phyloP scores from a whole-genome alignment of 257 asterid genomes.

The Forsythia suspensa region DNA sequence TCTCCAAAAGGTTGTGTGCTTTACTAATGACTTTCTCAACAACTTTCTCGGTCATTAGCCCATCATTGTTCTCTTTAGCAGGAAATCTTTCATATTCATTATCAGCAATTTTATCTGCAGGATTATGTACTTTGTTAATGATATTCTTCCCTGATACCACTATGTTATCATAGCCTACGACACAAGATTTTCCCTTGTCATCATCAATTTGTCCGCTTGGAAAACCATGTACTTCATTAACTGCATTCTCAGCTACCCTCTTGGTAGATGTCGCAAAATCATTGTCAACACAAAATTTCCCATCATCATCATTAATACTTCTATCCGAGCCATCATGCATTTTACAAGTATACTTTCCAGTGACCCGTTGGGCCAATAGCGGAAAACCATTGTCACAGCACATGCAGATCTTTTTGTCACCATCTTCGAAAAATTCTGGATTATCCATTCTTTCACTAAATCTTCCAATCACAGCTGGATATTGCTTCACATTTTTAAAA shows the following conservation, averaged over 20 bases:
- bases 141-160: conserved; percentile 18
- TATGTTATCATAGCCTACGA: conserved; percentile 9
- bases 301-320: conserved; percentile 14
- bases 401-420: conserved; percentile 2
- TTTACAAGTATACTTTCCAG: neutral
- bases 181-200: conserved; percentile 14
- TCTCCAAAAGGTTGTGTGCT: conserved; percentile 24
- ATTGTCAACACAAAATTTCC: neutral
- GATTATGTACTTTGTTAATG: conserved; percentile 14
- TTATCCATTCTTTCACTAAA: neutral
- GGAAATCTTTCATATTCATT: conserved; percentile 18
- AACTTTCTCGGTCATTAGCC: conserved; percentile 26
- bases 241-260: conserved; percentile 25
- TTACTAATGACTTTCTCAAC: conserved; percentile 16
- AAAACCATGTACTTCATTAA: conserved; percentile 19
- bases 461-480: conserved; percentile 3
- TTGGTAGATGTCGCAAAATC: conserved; percentile 24
- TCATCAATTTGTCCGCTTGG: conserved; percentile 10
- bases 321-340: conserved; percentile 10
- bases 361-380: neutral
- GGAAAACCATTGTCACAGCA: neutral
- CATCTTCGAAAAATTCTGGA: neutral
- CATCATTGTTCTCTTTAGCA: conserved; percentile 4
- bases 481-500: conserved; percentile 20
- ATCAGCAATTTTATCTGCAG: conserved; percentile 17